Percentiles rank a stretch among this genome's conserved stretches.
Evolutionary conservation across 1,284 basidiomycete genomes (phyloP).

Genomic region (Cutaneotrichosporon sp.): DNA sequence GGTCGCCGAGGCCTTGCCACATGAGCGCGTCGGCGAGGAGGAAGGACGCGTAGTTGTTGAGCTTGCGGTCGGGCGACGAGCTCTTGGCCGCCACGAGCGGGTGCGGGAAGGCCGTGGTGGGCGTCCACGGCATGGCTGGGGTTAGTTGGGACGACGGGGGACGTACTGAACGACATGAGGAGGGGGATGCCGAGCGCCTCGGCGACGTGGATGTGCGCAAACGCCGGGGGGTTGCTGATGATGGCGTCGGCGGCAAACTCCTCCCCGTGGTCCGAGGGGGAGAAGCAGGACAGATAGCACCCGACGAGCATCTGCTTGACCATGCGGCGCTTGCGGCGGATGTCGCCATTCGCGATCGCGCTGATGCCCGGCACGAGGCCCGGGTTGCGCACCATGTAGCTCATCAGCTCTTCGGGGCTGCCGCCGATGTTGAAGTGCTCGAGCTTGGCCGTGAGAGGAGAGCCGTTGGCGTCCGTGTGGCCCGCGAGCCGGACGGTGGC

Average conservation of each 20-base stretch:
- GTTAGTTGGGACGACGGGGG: constrained; percentile 7
- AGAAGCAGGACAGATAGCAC: constrained; percentile 61
- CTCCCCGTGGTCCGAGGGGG: constrained; percentile 57
- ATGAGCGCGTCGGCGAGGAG: constrained; percentile 60
- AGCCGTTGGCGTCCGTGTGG: constrained; percentile 57
- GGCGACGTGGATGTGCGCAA: constrained; percentile 66
- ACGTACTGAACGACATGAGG: constrained; percentile 53
- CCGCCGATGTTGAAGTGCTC: constrained; percentile 51
- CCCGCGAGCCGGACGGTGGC: constrained; percentile 59
- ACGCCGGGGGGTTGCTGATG: constrained; percentile 66
- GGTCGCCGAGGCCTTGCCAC: constrained; percentile 59
- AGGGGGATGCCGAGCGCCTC: constrained; percentile 66
- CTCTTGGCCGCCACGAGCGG: constrained; percentile 63
- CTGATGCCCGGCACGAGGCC: constrained; percentile 44
- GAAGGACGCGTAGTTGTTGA: constrained; percentile 64
- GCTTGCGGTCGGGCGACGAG: constrained; percentile 47
- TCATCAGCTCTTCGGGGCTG: constrained; percentile 49
- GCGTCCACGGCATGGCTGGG: constrained; percentile 68
- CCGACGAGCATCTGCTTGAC: constrained; percentile 60
- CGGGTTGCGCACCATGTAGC: constrained; percentile 51
- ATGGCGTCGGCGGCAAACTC: constrained; percentile 65
- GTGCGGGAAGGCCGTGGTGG: constrained; percentile 65
- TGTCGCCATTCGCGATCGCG: constrained; percentile 43
- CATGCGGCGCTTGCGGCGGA: constrained; percentile 46
- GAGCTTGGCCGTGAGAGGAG: constrained; percentile 35